Conservation (phyloP, 2,329 filamentous ascomycete species). For the Dendryphion nanum region DNA sequence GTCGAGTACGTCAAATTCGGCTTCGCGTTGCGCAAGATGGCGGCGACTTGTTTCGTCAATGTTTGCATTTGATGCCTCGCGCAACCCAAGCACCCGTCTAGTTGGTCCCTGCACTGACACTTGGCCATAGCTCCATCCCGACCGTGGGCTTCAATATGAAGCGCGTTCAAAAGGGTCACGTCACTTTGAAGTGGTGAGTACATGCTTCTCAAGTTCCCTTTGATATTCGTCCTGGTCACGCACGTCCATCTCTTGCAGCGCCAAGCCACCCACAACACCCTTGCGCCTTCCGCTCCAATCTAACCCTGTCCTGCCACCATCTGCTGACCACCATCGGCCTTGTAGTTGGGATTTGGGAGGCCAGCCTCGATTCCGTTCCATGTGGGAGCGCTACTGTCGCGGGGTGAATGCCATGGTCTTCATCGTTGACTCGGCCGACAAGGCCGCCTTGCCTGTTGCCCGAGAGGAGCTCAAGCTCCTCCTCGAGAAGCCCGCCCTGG, state of each 20-base stretch:
- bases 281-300: conserved; percentile 29
- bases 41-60: conserved; percentile 24
- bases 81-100: conserved; percentile 25
- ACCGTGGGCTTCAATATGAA: conserved; percentile 99
- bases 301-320: conserved; percentile 24
- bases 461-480: conserved; percentile 90
- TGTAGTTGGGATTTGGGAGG: conserved; percentile 90
- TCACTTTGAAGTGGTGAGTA: conserved; percentile 86
- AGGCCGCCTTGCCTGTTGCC: conserved; percentile 74
- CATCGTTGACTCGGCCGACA: conserved; percentile 94
- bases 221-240: conserved; percentile 30
- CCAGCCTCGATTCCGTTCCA: conserved; percentile 92
- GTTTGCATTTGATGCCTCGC: conserved; percentile 26
- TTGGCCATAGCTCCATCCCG: conserved; percentile 78
- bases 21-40: conserved; percentile 21
- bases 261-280: conserved; percentile 31
- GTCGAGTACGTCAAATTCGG: conserved; percentile 76
- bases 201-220: conserved; percentile 5
- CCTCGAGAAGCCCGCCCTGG: conserved; percentile 78
- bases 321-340: conserved; percentile 36
- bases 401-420: conserved; percentile 98
- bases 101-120: conserved; percentile 37
- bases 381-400: conserved; percentile 99
- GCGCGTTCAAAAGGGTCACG: conserved; percentile 94
- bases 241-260: conserved; percentile 36